Evolutionary conservation across 2,329 filamentous ascomycete species (phyloP), one percentile per base, ranked within the genome.

Genomic region (Penicillium sp.): DNA sequence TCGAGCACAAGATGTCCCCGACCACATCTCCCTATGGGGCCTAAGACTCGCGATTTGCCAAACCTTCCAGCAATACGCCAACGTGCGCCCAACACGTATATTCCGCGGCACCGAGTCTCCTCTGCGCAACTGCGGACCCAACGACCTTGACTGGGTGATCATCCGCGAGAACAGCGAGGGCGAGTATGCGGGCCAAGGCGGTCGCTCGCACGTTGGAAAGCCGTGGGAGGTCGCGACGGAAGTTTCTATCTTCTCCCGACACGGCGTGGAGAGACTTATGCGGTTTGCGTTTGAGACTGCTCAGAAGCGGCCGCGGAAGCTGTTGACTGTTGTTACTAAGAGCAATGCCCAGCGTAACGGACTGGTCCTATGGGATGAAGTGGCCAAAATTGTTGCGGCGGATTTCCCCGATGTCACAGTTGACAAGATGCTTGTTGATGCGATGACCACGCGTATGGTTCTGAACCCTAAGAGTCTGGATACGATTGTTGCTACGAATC

Each of bases 341-440:
- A 82, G 78, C 37, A 86, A 86, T 61, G 81, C 82, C 0, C 81
- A 84, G 65, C 73, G 82, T 0, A 83, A 84, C 46, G 82, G 82
- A 0, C 83, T 86, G 81, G 82, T 86, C 0, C 75, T 86, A 50
- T 86, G 82, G 83, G 82, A 86, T 59, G 81, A 84, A 57, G 75
- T 85, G 10, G 80, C 80, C 0, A 68, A 66, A 0, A 72, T 76
- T 22, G 76, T 85, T 2, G 74, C 75, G 0, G 73, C 69, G 49
- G 80, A 83, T 4, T 86, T 81, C 56, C 78, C 78, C 0, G 80
- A 84, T 56, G 81, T 86, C 2, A 75, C 73, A 25, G 72, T 77
- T 37, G 82, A 85, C 51, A 85, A 84, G 73, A 84, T 84, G 79
- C 71, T 85, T 16, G 82, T 85, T 5, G 82, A 84, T 63, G 81